Base-by-base conservation (phyloP, 768 basidiomycete species). In the Lactarius indigo region DNA sequence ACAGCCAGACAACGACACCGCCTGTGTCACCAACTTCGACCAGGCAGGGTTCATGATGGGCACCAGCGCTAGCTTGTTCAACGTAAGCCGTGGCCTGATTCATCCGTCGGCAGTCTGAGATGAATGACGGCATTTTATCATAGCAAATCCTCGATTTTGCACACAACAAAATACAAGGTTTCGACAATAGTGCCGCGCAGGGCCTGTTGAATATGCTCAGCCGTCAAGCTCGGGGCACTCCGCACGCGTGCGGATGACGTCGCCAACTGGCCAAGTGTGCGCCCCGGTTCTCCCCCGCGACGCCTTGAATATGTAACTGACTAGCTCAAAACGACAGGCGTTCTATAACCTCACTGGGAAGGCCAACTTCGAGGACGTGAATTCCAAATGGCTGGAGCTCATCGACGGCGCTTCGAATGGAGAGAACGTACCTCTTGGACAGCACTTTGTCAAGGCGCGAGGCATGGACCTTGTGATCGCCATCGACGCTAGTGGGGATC, bases 11-110 rank as follows among this genome's bases (percentile, higher is more conserved):
- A 86, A 84, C 66, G 74, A 78, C 7, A 83, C 85, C 13, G 75
- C 83, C 1, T 96, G 94, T 74, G 86, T 87, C 15, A 84, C 82
- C 5, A 87, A 86, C 8, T 93, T 92, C 71, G 90, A 93, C 72
- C 89, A 89, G 74, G 84, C 82, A 0, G 83, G 82, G 0, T 94
- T 91, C 73, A 74, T 93, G 39, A 88, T 91, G 80, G 92, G 89
- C 10, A 85, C 85, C 2, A 91, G 90, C 42, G 84, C 89, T 20
- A 87, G 83, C 70, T 74, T 89, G 30, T 90, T 90, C 76, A 87
- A 87, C 69, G 86, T 85, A 69, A 64, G 78, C 69, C 52, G 30
- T 23, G 3, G 4, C 2, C 33, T 12, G 47, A 18, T n/a, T n/a
- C n/a, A n/a, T 35, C 44, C 41, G 42, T 17, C 60, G 64, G 18